These are phyloP conservation scores for Teratosphaeriaceae sp. DNA, from an alignment of 2,329 filamentous ascomycete genomes.

Conservation along the genomic window DNA sequence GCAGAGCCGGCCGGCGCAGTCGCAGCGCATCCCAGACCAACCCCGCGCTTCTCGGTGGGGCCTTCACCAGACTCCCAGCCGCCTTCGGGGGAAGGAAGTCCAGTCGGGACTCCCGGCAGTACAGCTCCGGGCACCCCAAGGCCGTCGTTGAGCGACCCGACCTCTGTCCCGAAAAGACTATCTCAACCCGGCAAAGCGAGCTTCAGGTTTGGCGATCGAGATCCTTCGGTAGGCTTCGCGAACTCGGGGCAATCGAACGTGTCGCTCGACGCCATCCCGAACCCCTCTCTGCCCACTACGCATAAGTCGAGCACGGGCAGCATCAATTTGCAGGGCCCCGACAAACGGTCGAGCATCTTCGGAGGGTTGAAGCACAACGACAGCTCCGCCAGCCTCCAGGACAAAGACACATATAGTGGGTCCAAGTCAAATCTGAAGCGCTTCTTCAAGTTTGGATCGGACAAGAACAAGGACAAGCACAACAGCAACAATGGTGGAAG, in stretches of 20 bases:
- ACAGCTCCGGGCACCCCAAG: conserved; percentile 48
- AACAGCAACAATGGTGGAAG: conserved; percentile 35
- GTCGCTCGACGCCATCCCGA: conserved; percentile 1
- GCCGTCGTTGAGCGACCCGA: conserved; percentile 61
- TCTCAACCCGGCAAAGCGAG: conserved; percentile 55
- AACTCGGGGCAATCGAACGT: conserved; percentile 32
- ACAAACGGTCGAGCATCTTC: conserved; percentile 51
- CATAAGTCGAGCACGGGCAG: conserved; percentile 34
- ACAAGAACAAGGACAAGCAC: conserved; percentile 55
- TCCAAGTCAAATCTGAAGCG: conserved; percentile 92
- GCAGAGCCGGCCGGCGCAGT: too few species aligned
- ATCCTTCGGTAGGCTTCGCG: conserved; percentile 51
- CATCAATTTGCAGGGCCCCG: conserved; percentile 16
- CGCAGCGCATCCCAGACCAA: conserved; percentile 42
- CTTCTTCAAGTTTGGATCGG: conserved; percentile 79
- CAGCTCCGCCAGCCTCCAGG: conserved; percentile 27
- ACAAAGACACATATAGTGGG: conserved; percentile 31
- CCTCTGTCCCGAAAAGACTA: conserved; percentile 72
- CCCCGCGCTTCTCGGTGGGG: conserved; percentile 51
- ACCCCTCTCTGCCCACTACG: conserved; percentile 24
- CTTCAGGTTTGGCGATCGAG: conserved; percentile 76
- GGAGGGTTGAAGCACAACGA: conserved; percentile 45
- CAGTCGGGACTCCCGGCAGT: conserved; percentile 51
- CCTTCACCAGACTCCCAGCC: conserved; percentile 48
- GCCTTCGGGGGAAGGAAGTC: conserved; percentile 52